Evolutionary conservation across 1,284 basidiomycete genomes (phyloP).

Genomic region (Ceratobasidium sp.): DNA sequence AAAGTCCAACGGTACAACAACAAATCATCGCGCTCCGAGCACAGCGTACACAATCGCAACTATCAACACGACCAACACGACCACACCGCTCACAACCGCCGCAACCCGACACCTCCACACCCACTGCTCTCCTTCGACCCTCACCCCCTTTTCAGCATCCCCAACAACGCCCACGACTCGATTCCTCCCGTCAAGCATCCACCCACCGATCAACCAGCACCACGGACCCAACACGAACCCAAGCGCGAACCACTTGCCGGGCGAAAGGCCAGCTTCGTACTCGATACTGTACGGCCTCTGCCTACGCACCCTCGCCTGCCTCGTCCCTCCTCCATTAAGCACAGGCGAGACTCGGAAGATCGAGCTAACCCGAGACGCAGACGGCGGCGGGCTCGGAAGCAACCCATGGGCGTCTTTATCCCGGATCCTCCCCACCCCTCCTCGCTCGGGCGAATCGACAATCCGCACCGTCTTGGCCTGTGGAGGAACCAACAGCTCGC

Average conservation of each 20-base stretch:
- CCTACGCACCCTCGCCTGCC: not conserved
- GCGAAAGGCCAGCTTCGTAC: conserved; percentile 22
- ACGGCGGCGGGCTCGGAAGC: not conserved
- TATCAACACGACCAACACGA: conserved; percentile 9
- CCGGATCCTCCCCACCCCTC: not conserved
- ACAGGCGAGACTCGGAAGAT: conserved; percentile 4
- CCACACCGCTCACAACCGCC: conserved; percentile 32
- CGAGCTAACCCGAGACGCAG: conserved; percentile 3
- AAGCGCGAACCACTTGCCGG: conserved; percentile 33
- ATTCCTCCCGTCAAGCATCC: conserved; percentile 29
- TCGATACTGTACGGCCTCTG: not conserved
- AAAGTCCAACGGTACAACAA: conserved; percentile 9
- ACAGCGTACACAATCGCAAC: conserved; percentile 38
- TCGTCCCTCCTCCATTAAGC: not conserved
- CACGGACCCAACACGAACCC: conserved; percentile 41
- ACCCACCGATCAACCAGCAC: conserved; percentile 41
- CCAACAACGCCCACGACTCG: conserved; percentile 12
- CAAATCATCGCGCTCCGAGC: conserved; percentile 31
- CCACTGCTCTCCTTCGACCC: conserved; percentile 22
- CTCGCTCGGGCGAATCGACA: conserved; percentile 10
- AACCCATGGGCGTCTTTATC: not conserved
- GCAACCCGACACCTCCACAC: conserved; percentile 35
- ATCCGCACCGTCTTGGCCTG: conserved; percentile 38
- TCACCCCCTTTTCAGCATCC: not conserved
- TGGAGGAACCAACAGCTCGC: conserved; percentile 21